Conservation (phyloP, 2,329 filamentous ascomycete genomes). For the Penicillium corylophilum region DNA sequence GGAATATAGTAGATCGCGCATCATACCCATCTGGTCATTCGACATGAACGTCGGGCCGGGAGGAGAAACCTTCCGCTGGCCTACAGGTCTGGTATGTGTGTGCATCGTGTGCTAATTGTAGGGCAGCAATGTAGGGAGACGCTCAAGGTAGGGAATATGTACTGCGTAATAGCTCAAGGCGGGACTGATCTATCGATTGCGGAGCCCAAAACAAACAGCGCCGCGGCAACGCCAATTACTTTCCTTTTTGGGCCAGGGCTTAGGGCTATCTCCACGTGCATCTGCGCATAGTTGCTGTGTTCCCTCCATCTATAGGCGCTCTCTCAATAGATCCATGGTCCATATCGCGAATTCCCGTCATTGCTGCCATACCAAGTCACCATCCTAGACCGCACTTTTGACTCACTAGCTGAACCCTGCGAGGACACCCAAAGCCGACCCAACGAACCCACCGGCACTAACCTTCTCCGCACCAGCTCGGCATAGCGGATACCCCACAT, state of each 20-base stretch:
- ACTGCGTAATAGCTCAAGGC: neutral
- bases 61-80: constrained; percentile 47
- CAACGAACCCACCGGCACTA: neutral
- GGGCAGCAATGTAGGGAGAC: constrained; percentile 7
- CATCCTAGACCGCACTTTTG: neutral
- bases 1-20: neutral
- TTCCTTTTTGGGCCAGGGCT: constrained; percentile 16
- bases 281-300: no score
- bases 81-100: constrained; percentile 34
- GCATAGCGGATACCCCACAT: constrained; percentile 16
- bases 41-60: constrained; percentile 49
- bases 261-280: constrained; percentile 14
- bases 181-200: constrained; percentile 10
- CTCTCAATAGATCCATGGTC: neutral
- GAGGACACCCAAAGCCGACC: neutral
- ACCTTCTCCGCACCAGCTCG: constrained; percentile 22
- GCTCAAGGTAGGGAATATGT: constrained; percentile 4
- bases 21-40: constrained; percentile 46
- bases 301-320: no score
- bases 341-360: no score
- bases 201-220: constrained; percentile 26
- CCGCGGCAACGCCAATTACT: constrained; percentile 21
- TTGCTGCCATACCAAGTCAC: neutral
- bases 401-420: neutral
- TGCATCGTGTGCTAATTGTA: constrained; percentile 36